A percentile compares a stretch with the other conserved stretches of the same genome.
Evolutionary conservation across 1,139 yeast species (phyloP).

Genomic region (Lodderomyces metapsilosis): DNA sequence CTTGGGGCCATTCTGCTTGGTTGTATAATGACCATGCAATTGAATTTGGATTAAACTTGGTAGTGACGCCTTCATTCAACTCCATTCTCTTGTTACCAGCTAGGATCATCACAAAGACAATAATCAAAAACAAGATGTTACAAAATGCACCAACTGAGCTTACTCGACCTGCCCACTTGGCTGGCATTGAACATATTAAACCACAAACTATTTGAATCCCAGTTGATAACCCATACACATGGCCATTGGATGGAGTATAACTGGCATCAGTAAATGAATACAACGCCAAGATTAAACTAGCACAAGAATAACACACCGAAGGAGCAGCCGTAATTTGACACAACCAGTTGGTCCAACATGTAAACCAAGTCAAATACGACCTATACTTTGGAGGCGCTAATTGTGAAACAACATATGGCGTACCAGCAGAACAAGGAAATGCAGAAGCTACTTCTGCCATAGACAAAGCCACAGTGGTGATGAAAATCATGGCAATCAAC

Average conservation of each 20-base stretch:
- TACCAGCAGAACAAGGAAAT: constrained; percentile 49
- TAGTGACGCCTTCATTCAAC: constrained; percentile 24
- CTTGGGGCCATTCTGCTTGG: constrained; percentile 67
- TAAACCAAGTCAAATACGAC: constrained; percentile 56
- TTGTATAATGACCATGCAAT: constrained; percentile 60
- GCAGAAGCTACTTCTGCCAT: constrained; percentile 50
- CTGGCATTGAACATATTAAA: constrained; percentile 48
- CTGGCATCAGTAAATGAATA: constrained; percentile 33
- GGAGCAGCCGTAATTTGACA: constrained; percentile 51
- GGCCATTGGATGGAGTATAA: constrained; percentile 49
- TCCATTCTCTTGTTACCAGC: constrained; percentile 49
- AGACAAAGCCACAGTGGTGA: constrained; percentile 49
- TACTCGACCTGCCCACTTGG: constrained; percentile 56
- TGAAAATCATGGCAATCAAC: constrained; percentile 50
- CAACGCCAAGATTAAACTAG: constrained; percentile 59
- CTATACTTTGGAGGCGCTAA: constrained; percentile 54
- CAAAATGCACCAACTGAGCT: constrained; percentile 52
- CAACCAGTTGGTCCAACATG: constrained; percentile 57
- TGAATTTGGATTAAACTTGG: constrained; percentile 50
- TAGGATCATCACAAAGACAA: constrained; percentile 57
- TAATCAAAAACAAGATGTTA: constrained; percentile 51
- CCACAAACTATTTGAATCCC: constrained; percentile 54
- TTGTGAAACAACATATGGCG: constrained; percentile 51
- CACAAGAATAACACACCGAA: constrained; percentile 61
- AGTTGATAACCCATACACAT: constrained; percentile 49